A percentile compares a stretch with the other conserved stretches of the same genome.
Evolutionary conservation across 441 rosid species (phyloP).

Genomic region (Syzygium malaccense): DNA sequence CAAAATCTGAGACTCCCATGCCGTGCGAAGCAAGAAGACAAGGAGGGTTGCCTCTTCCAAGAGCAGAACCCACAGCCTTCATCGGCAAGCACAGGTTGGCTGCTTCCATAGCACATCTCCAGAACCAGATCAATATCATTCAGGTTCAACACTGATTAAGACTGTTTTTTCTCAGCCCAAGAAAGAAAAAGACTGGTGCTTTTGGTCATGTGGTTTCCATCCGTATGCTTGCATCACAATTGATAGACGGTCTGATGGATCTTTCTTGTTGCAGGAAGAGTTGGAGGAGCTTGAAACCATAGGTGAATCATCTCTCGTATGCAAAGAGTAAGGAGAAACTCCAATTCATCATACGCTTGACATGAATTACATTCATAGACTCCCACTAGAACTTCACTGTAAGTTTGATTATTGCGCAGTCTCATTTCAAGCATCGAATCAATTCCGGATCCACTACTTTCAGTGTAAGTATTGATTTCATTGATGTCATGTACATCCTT

Average conservation of each 20-base stretch:
- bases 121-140: slow-evolving; percentile 7
- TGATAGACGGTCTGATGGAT: neutral
- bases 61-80: neutral
- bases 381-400: neutral
- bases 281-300: slow-evolving; percentile 7
- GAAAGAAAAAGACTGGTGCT: neutral
- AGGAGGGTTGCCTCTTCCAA: neutral
- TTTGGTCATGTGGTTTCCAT: neutral
- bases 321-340: slow-evolving; percentile 6
- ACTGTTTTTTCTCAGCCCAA: neutral
- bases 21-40: neutral
- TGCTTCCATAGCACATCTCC: slow-evolving; percentile 3
- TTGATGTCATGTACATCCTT: neutral
- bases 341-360: neutral
- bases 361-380: neutral
- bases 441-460: slow-evolving; percentile 10
- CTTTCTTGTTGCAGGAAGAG: slow-evolving; percentile 7
- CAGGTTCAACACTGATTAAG: neutral
- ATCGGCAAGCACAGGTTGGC: slow-evolving; percentile 9
- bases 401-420: neutral
- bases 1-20: neutral
- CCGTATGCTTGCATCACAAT: neutral
- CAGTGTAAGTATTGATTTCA: neutral
- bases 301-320: slow-evolving; percentile 11
- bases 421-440: slow-evolving; percentile 6